Conservation (phyloP, 495 filamentous ascomycete genomes). For the Eremomyces bilateralis region DNA sequence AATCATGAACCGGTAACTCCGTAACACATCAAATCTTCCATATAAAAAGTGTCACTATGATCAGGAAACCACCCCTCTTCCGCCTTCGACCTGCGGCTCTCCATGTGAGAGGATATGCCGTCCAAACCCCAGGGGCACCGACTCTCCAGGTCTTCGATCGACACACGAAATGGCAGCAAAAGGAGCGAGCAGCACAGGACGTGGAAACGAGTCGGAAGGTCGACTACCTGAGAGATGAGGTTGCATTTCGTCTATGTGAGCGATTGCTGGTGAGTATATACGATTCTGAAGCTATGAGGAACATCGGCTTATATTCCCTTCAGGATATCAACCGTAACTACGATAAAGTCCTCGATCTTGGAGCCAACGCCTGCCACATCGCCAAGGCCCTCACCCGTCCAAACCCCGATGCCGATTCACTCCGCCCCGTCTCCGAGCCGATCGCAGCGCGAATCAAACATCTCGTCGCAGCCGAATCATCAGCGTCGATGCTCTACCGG, state of each 20-base stretch:
- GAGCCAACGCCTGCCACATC: conserved; percentile 90
- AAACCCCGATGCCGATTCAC: conserved; percentile 34
- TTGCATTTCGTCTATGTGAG: conserved; percentile 67
- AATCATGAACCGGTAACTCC: too few species aligned
- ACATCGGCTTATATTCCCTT: too few species aligned
- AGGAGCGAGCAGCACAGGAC: conserved; percentile 59
- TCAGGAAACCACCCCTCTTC: too few species aligned
- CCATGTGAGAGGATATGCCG: conserved; percentile 37
- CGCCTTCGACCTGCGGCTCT: conserved; percentile 3
- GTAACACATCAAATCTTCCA: too few species aligned
- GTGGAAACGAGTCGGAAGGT: conserved; percentile 49
- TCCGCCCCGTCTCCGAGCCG: conserved; percentile 31
- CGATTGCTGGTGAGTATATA: conserved; percentile 44
- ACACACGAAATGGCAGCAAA: conserved; percentile 68
- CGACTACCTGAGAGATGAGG: conserved; percentile 85
- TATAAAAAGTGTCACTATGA: too few species aligned
- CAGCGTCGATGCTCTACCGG: conserved; percentile 54
- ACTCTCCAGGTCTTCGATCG: conserved; percentile 81
- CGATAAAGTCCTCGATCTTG: conserved; percentile 71
- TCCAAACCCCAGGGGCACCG: conserved; percentile 51
- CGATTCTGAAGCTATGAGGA: not conserved
- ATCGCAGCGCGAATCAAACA: conserved; percentile 42
- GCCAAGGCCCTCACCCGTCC: conserved; percentile 54
- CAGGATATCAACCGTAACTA: conserved; percentile 84
- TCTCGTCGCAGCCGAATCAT: conserved; percentile 65